These are phyloP conservation scores for Fagus crenata DNA, from an alignment of 306 rosid species.

Conservation along the genomic window DNA sequence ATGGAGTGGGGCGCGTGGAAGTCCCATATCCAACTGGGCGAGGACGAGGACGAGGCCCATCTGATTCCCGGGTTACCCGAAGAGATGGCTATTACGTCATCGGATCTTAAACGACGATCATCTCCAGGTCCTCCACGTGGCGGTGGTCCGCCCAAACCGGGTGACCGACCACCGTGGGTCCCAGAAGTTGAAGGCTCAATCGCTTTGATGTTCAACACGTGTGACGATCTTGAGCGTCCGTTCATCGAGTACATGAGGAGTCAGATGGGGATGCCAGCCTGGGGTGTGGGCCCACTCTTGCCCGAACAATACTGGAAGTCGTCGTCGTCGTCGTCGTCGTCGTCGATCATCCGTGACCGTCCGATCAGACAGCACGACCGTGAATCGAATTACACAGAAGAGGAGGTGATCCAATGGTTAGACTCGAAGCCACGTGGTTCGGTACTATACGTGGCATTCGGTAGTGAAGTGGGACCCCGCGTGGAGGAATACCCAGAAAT, in stretches of 20 bases:
- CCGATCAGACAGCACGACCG: conserved; percentile 36
- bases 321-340: conserved; percentile 36
- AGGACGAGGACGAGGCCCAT: conserved; percentile 33
- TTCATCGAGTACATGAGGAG: conserved; percentile 42
- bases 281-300: conserved; percentile 75
- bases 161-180: conserved; percentile 44
- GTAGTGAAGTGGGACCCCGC: conserved; percentile 50
- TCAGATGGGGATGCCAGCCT: conserved; percentile 46
- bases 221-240: conserved; percentile 62
- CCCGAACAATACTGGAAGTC: conserved; percentile 67
- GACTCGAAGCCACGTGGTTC: conserved; percentile 53
- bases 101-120: conserved; percentile 40
- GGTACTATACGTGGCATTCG: conserved; percentile 56
- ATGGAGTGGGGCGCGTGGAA: conserved; percentile 58
- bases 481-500: conserved; percentile 42
- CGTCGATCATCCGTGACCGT: conserved; percentile 40
- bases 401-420: conserved; percentile 57
- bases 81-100: conserved; percentile 43
- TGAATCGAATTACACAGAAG: conserved; percentile 39
- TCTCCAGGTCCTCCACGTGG: conserved; percentile 17
- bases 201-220: conserved; percentile 65
- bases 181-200: conserved; percentile 24
- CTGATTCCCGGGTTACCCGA: conserved; percentile 58
- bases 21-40: conserved; percentile 44
- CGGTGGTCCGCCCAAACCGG: conserved; percentile 41